Base-by-base conservation (phyloP, 2,329 filamentous ascomycete genomes). In the Celoporthe dispersa region DNA sequence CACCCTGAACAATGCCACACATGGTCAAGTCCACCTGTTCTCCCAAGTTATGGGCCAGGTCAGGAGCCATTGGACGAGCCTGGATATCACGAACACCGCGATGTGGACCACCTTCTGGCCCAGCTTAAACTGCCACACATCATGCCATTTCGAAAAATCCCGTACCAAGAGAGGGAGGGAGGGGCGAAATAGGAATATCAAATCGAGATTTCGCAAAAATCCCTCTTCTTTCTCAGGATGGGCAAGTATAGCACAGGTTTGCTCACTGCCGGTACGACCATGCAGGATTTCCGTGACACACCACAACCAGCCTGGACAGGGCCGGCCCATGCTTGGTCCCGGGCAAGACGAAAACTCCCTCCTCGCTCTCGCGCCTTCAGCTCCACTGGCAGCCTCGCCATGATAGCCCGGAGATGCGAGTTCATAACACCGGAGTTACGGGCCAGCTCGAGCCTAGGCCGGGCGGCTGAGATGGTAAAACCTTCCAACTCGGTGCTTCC, bases 171-270 rank as follows among this genome's bases (percentile, higher is more conserved):
- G 9, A 37, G 19, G 3, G 4, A 44, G 19, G 44, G 44, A 25
- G n/a, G 11, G 5, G 48, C 3, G n/a, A 19, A 31, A 31, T 1
- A 55, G 3, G 1, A 19, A 28, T 31, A 12, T 48, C 68, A 48
- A 44, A 48, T 48, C 44, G 44, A 48, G 44, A 48, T 48, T 3
- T 48, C 53, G 55, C 51, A 62, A 19, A 59, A 8, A 31, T 55
- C n/a, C 51, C 51, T 33, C 63, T 51, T 44, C 55, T 60, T 39
- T 66, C 44, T 37, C 65, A 51, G 37, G 33, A 61, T 37, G 41
- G 44, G 44, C 22, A 22, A 12, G 57, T 44, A 69, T 44, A 25
- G 60, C 64, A 67, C 67, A 71, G 51, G 67, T 71, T 70, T 69
- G 60, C 60, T 64, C 37, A 44, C 44, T 48, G 7, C 33, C 25